These are phyloP conservation scores for Salix purpurea DNA, from an alignment of 345 rosid species.

Conservation along the genomic window DNA sequence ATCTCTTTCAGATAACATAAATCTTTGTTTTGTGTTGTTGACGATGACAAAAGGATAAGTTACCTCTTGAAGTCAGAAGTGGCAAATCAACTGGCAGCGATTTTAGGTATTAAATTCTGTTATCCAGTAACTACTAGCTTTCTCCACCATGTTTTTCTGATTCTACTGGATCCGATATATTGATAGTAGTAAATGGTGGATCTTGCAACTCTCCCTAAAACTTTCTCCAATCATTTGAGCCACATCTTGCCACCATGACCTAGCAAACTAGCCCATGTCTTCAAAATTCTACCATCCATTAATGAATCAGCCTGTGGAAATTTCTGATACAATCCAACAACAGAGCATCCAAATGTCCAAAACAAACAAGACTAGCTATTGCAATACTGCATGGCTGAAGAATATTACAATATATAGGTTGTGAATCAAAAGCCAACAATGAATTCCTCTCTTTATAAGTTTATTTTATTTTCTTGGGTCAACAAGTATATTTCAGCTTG, in stretches of 20 bases:
- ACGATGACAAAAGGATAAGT: no score
- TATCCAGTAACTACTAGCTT: conserved; percentile 11
- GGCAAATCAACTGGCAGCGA: no score
- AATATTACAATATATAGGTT: no score
- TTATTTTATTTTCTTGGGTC: no score
- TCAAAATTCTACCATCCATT: conserved; percentile 45
- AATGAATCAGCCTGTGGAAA: conserved; percentile 56
- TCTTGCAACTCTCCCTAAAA: conserved; percentile 39
- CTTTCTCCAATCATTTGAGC: conserved; percentile 55
- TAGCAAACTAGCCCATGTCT: conserved; percentile 39
- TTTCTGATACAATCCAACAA: conserved; percentile 60
- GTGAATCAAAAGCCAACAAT: no score
- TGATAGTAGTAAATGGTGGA: conserved; percentile 48
- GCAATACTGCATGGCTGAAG: no score
- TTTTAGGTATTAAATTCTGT: no score
- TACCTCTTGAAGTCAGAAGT: no score
- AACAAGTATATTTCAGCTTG: no score
- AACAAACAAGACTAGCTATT: no score
- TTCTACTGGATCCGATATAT: conserved; percentile 52
- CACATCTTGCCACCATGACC: conserved; percentile 57
- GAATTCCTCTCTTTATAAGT: no score
- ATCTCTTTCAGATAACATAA: neutral
- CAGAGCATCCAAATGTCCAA: conserved; percentile 73
- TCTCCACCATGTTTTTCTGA: conserved; percentile 56
- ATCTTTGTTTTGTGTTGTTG: no score